Evolutionary conservation across 169 alveolate genomes (phyloP), one percentile per base, ranked within the genome.

Genomic region (Eimeria necatrix): DNA sequence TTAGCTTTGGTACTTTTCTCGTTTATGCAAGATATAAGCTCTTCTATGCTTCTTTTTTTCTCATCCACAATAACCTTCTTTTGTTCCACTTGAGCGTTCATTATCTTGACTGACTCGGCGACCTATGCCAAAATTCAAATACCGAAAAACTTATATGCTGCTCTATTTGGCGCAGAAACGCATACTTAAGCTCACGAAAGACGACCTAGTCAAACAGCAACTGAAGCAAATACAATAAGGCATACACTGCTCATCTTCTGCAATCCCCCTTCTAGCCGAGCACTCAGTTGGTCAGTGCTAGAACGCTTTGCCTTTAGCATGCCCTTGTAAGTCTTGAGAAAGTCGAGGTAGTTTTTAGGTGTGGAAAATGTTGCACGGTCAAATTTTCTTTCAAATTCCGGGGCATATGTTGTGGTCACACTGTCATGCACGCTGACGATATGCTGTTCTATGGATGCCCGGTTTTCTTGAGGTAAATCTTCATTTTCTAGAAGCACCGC

Each of bases 321-420:
- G 48, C 89, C 81, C 71, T 93, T 97, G 97, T 98, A 98, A 90
- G 97, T 96, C 73, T 97, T 96, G 89, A 98, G 95, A 96, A 97
- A 98, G 95, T 98, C 99, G 59, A 98, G 93, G 94, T 98, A 98
- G 95, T 98, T 98, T 95, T 98, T 98, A 48, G 99, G 99, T 20
- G 99, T 98, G 4, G 99, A 97, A 96, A 96, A 98, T 95, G 97
- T 98, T 94, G 97, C 97, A 83, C 99, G 97, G 96, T 96, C 98
- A 95, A 96, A 96, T 41, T 97, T 94, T 70, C 91, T 94, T 95
- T 97, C 99, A 84, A 98, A 98, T 83, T 98, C 99, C 49, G 97
- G 97, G 2, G 98, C 96, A 96, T 97, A 98, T 18, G 94, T 95
- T 83, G 96, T 90, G 84, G 97, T 94, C 68, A 97, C 98, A 48